Base-by-base conservation (phyloP, 179 eudicot genomes). In the Sideroxylon spinosum region DNA sequence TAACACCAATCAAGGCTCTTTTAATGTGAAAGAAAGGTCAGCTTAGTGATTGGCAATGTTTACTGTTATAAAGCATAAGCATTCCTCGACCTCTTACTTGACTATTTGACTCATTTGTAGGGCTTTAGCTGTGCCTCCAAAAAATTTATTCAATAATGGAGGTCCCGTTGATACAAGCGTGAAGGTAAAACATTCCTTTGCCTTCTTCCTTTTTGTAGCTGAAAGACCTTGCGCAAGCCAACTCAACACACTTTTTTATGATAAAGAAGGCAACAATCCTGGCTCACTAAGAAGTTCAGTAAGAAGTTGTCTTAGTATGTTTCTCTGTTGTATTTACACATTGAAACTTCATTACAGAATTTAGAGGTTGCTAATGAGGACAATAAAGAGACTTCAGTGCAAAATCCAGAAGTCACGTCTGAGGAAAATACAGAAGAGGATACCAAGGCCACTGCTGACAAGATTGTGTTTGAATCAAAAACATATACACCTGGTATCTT, bases 141-240 rank as follows among this genome's bases (percentile, higher is more conserved):
- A 83, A 81, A 90, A 89, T 56, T 78, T 94, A 76, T 88, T 86
- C 79, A 64, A 69, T 6, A 57, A 61, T 75, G 87, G 83, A 73
- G 82, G 69, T 60, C 23, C 76, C 13, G 77, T 65, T 49, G 84
- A 85, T 68, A 73, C 82, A 71, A 57, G 10, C 69, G 48, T 37
- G 46, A 80, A 82, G 84, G 91, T 89, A 77, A 74, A 37, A 28
- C 28, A 71, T 26, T 26, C 64, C 5, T 28, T 65, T 56, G 9
- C 0, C 23, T 62, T 56, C 14, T 7, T 20, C 6, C 10, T 68
- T 44, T 44, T 44, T n/a, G n/a, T n/a, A n/a, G n/a, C n/a, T n/a
- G n/a, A n/a, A n/a, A n/a, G n/a, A n/a, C n/a, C n/a, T n/a, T n/a
- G n/a, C n/a, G n/a, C n/a, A n/a, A n/a, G n/a, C n/a, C n/a, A n/a